Evolutionary conservation across 2,329 filamentous ascomycete genomes (phyloP).

Genomic region (Talaromyces sp.): DNA sequence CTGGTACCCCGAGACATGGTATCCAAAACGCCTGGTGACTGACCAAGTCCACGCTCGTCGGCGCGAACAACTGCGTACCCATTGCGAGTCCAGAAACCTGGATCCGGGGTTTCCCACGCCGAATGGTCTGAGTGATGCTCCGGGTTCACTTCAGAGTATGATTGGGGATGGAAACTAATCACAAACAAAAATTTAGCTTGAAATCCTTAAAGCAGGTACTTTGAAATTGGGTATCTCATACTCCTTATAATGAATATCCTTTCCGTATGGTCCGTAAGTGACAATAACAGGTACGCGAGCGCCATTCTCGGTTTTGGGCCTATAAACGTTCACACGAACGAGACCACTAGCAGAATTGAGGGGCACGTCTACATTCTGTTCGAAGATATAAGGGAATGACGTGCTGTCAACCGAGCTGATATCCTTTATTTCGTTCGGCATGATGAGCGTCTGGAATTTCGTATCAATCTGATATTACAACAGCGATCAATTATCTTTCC

Average conservation of each 20-base stretch:
- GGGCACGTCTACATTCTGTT: slow-evolving; percentile 48
- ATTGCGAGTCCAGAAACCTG: slow-evolving; percentile 53
- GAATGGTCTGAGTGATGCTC: slow-evolving; percentile 54
- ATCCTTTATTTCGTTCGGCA: slow-evolving; percentile 26
- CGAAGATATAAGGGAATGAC: slow-evolving; percentile 47
- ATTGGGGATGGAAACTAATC: slow-evolving; percentile 49
- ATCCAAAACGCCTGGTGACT: slow-evolving; percentile 52
- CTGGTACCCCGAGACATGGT: slow-evolving; percentile 53
- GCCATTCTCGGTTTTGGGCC: slow-evolving; percentile 39
- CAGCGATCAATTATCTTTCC: not conserved
- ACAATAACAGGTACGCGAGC: slow-evolving; percentile 56
- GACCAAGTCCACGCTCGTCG: slow-evolving; percentile 52
- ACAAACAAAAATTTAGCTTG: not conserved
- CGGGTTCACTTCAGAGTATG: slow-evolving; percentile 53
- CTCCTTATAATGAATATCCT: slow-evolving; percentile 62
- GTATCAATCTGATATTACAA: not conserved
- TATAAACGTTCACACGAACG: slow-evolving; percentile 51
- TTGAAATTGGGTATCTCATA: slow-evolving; percentile 24
- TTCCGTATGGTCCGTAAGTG: slow-evolving; percentile 71
- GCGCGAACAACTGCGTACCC: slow-evolving; percentile 56
- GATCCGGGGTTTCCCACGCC: slow-evolving; percentile 59
- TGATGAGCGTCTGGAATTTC: not conserved
- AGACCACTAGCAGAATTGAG: slow-evolving; percentile 33
- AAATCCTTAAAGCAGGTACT: not conserved
- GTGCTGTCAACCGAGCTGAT: slow-evolving; percentile 33